Conservation (phyloP, 2,329 filamentous ascomycete species). For the Fusarium graminum region DNA sequence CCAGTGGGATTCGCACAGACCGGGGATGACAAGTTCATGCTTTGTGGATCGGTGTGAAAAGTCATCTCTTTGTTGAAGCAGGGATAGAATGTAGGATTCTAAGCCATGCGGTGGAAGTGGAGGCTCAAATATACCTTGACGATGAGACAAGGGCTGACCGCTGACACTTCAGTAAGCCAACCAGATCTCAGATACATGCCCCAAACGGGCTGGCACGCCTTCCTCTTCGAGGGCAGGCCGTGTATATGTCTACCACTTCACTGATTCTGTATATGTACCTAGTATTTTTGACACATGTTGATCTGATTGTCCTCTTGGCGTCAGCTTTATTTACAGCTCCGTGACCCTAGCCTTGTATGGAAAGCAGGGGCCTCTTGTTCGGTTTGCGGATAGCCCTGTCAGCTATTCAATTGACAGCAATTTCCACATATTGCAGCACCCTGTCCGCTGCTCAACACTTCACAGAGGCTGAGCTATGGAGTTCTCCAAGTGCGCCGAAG, state of each 20-base stretch:
- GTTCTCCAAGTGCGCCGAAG: background rate
- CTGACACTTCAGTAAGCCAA: no score
- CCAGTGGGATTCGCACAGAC: background rate
- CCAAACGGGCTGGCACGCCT: no score
- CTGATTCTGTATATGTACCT: background rate
- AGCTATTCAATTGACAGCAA: background rate
- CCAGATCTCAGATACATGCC: no score
- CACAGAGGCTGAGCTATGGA: background rate
- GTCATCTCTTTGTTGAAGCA: background rate
- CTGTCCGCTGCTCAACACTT: background rate
- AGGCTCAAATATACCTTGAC: slow-evolving; percentile 9
- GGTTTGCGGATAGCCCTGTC: slow-evolving; percentile 4
- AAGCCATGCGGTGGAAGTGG: background rate
- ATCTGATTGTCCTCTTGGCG: slow-evolving; percentile 2
- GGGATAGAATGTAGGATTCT: background rate
- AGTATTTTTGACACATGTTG: slow-evolving; percentile 1
- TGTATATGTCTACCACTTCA: background rate
- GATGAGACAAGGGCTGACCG: background rate
- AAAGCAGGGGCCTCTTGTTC: slow-evolving; percentile 1
- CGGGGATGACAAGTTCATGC: background rate
- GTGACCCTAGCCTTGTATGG: slow-evolving; percentile 14
- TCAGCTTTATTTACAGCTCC: slow-evolving; percentile 16
- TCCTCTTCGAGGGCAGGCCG: no score
- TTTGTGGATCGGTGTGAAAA: no score
- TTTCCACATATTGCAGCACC: slow-evolving; percentile 1